phyloP scores from a whole-genome alignment of 495 filamentous ascomycete genomes.

The Penicillium flavigenum region DNA sequence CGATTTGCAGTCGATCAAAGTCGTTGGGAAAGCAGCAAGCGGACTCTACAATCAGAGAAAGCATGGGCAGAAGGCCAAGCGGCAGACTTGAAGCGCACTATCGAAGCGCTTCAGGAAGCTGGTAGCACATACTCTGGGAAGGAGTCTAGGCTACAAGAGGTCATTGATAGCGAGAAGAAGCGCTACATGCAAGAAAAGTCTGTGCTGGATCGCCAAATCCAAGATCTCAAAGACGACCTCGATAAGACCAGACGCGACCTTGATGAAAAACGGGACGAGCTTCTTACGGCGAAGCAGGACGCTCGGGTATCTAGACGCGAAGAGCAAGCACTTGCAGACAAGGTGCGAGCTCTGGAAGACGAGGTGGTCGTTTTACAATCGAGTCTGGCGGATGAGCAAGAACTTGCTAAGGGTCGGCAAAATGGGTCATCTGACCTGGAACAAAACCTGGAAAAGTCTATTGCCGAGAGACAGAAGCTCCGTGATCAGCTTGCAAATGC shows the following conservation, averaged over 20 bases:
- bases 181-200: slow-evolving; percentile 57
- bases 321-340: slow-evolving; percentile 61
- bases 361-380: slow-evolving; percentile 75
- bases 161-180: slow-evolving; percentile 58
- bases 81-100: slow-evolving; percentile 66
- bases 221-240: slow-evolving; percentile 58
- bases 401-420: slow-evolving; percentile 57
- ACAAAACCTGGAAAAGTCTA: slow-evolving; percentile 47
- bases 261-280: slow-evolving; percentile 56
- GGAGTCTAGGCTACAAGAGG: slow-evolving; percentile 63
- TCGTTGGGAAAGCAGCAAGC: slow-evolving; percentile 66
- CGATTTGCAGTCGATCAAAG: slow-evolving; percentile 67
- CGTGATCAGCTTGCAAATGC: slow-evolving; percentile 62
- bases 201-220: slow-evolving; percentile 54
- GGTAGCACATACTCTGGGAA: slow-evolving; percentile 65
- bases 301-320: slow-evolving; percentile 65
- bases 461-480: slow-evolving; percentile 58
- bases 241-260: slow-evolving; percentile 52
- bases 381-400: slow-evolving; percentile 71
- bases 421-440: slow-evolving; percentile 49
- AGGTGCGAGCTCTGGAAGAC: slow-evolving; percentile 72
- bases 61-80: slow-evolving; percentile 68
- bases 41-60: slow-evolving; percentile 62
- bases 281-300: slow-evolving; percentile 64
- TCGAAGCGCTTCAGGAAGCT: slow-evolving; percentile 66